phyloP scores from a whole-genome alignment of 805 yeast species.

The Candida namnaoensis region DNA sequence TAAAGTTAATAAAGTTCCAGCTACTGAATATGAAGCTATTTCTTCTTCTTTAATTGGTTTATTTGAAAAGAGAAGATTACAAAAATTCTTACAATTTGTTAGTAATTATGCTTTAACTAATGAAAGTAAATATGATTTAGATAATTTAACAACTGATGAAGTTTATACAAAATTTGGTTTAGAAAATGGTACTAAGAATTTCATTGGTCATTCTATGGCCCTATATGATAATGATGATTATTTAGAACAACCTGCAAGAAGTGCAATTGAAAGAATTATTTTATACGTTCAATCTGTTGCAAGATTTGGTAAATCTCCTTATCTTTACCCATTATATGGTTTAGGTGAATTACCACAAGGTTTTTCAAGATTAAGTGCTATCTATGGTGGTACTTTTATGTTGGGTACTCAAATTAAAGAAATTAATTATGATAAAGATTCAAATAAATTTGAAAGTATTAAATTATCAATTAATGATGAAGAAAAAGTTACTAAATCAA shows the following conservation, averaged over 20 bases:
- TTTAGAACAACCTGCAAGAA: slow-evolving; percentile 82
- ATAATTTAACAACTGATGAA: slow-evolving; percentile 84
- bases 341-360: slow-evolving; percentile 99
- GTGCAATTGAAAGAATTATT: slow-evolving; percentile 77
- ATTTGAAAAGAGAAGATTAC: slow-evolving; percentile 93
- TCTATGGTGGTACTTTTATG: slow-evolving; percentile 98
- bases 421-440: slow-evolving; percentile 57
- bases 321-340: slow-evolving; percentile 92
- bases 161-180: slow-evolving; percentile 84
- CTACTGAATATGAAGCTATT: slow-evolving; percentile 86
- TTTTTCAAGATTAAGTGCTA: slow-evolving; percentile 92
- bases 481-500: slow-evolving; percentile 64
- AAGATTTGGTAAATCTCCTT: slow-evolving; percentile 93
- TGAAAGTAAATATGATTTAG: slow-evolving; percentile 58
- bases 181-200: slow-evolving; percentile 89
- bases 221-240: slow-evolving; percentile 91
- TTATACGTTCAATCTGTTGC: slow-evolving; percentile 88
- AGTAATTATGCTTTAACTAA: slow-evolving; percentile 39
- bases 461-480: slow-evolving; percentile 74
- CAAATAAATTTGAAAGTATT: slow-evolving; percentile 73
- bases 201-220: slow-evolving; percentile 98
- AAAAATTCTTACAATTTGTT: slow-evolving; percentile 83
- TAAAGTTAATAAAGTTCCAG: slow-evolving; percentile 88
- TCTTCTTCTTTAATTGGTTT: slow-evolving; percentile 90
- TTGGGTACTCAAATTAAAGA: slow-evolving; percentile 93